Evolutionary conservation across 2,329 filamentous ascomycete genomes (phyloP).

Genomic region (Sordariomycetes sp.): DNA sequence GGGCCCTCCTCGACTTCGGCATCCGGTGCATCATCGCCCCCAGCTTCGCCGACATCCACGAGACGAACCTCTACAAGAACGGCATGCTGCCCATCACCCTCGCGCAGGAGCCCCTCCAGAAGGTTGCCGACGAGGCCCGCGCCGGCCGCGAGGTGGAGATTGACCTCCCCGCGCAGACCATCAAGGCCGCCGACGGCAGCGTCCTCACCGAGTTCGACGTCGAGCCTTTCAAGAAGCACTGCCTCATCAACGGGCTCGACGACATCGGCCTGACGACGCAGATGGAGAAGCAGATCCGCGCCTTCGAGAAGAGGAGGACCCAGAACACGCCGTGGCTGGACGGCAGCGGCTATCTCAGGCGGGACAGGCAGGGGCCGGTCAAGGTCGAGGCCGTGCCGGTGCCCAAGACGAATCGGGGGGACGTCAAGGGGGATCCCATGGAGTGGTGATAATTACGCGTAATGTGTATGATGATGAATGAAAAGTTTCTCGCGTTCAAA

Average conservation of each 20-base stretch:
- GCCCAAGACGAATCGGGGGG: constrained; percentile 81
- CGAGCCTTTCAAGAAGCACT: constrained; percentile 91
- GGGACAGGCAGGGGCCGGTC: constrained; percentile 45
- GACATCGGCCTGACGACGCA: constrained; percentile 95
- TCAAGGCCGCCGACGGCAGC: constrained; percentile 67
- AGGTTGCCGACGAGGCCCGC: constrained; percentile 66
- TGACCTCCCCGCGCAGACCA: constrained; percentile 75
- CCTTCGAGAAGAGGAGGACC: constrained; percentile 72
- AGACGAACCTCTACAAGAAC: constrained; percentile 99
- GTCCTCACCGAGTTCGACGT: constrained; percentile 75
- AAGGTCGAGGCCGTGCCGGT: constrained; percentile 57
- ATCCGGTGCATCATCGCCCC: constrained; percentile 91
- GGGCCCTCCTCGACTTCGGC: constrained; percentile 93
- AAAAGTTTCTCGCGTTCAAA: too few relatives aligned
- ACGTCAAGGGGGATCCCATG: constrained; percentile 74
- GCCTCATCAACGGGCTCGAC: constrained; percentile 84
- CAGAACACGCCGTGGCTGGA: constrained; percentile 84
- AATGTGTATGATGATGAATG: too few relatives aligned
- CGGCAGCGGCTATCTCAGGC: constrained; percentile 69
- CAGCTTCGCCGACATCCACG: constrained; percentile 73
- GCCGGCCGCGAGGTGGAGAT: constrained; percentile 81
- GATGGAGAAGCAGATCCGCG: constrained; percentile 77
- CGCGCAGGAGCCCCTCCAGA: constrained; percentile 55
- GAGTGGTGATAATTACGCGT: too few relatives aligned
- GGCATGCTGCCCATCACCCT: constrained; percentile 89